Evolutionary conservation across 768 basidiomycete species (phyloP), one percentile per base, ranked within the genome.

Genomic region (Candolleomyces aberdarensis): DNA sequence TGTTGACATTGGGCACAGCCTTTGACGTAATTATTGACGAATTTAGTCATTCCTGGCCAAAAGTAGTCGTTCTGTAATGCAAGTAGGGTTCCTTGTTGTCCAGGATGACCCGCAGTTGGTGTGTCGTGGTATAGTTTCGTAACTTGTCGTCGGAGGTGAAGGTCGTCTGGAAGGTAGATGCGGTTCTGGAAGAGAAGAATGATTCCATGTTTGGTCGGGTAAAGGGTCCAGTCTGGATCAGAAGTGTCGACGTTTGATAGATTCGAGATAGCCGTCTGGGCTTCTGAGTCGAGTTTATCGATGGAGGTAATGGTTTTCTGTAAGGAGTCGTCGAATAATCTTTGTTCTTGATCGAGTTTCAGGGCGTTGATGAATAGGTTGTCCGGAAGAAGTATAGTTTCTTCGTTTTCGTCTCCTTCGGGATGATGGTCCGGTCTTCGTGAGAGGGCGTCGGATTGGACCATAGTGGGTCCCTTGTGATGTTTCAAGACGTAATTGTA

Each of bases 401-500:
- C n/a, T n/a, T 54, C 66, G 13, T 61, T 63, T n/a, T n/a, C n/a
- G n/a, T n/a, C n/a, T n/a, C n/a, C n/a, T n/a, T n/a, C n/a, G n/a
- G n/a, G n/a, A n/a, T n/a, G n/a, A n/a, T n/a, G n/a, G n/a, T n/a
- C n/a, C n/a, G n/a, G n/a, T n/a, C n/a, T n/a, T n/a, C n/a, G 17
- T 1, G 67, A 68, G 0, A 70, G 61, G 0, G 61, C 55, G 52
- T 70, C 64, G 0, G 62, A 62, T 55, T 63, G 58, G 0, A 61
- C 41, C 59, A 69, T 68, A 17, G 64, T 59, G 1, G 17, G 8
- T 2, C 68, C 66, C 0, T 64, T 59, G 63, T 19, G 59, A 65
- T 59, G 50, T 73, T 76, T 75, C 70, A 79, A 3, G 70, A 62
- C 0, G 17, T 8, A 6, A 77, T 64, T 0, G 66, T 60, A 22